These are phyloP conservation scores for Trifolium fragiferum DNA, from an alignment of 306 rosid genomes.

Conservation along the genomic window DNA sequence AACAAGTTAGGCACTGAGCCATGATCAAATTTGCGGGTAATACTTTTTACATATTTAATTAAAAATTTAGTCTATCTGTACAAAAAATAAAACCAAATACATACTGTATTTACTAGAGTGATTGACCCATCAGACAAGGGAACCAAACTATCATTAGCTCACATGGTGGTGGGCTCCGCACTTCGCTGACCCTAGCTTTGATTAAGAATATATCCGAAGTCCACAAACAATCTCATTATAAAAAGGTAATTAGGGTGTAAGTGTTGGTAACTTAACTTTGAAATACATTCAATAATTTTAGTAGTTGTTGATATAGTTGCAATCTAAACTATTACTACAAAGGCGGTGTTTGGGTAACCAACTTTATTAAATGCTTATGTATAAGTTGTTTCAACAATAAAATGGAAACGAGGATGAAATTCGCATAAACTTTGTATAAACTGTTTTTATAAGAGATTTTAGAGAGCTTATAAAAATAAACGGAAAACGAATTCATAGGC, in stretches of 20 bases:
- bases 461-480: neutral
- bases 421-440: neutral
- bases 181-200: slow-evolving; percentile 1
- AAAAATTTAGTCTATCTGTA: neutral
- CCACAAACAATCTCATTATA: neutral
- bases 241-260: neutral
- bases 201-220: slow-evolving; percentile 20
- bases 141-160: slow-evolving; percentile 7
- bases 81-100: slow-evolving; percentile 6
- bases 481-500: neutral
- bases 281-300: slow-evolving; percentile 34
- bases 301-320: slow-evolving; percentile 8
- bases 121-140: neutral
- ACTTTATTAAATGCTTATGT: neutral
- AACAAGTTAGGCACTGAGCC: neutral
- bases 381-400: neutral
- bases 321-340: slow-evolving; percentile 15
- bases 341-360: neutral
- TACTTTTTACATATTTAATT: slow-evolving; percentile 3
- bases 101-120: neutral
- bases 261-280: slow-evolving; percentile 23
- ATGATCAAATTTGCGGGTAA: neutral
- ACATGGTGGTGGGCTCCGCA: neutral
- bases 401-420: neutral
- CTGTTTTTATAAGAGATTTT: neutral